Evolutionary conservation across 2,329 filamentous ascomycete genomes (phyloP).

Genomic region (Gaeumannomyces sp.): DNA sequence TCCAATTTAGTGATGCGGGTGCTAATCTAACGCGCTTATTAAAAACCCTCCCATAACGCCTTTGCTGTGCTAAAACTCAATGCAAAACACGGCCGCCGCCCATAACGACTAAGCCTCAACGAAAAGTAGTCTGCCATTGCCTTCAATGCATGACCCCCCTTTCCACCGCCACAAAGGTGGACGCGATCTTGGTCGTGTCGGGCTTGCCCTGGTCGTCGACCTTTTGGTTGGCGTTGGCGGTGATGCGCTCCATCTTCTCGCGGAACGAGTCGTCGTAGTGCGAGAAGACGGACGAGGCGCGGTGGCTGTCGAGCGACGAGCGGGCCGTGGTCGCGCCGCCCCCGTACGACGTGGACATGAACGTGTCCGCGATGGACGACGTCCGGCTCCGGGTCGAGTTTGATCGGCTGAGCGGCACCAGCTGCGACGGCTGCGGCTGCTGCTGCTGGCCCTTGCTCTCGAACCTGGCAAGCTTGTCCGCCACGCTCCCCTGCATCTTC

Average conservation of each 20-base stretch:
- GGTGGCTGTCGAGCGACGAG: not conserved
- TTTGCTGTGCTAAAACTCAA: too few species aligned
- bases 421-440: not conserved
- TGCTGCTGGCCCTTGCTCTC: not conserved
- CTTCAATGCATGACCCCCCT: too few species aligned
- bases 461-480: conserved; percentile 4
- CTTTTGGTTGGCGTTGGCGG: not conserved
- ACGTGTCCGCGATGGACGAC: too few species aligned
- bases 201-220: too few species aligned
- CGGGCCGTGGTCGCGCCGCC: not conserved
- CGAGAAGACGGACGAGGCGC: conserved; percentile 1
- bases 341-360: not conserved
- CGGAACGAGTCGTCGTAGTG: conserved; percentile 6
- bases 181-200: too few species aligned
- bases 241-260: conserved; percentile 6
- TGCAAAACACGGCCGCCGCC: too few species aligned
- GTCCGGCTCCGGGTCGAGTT: not conserved
- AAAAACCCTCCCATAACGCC: too few species aligned
- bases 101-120: too few species aligned
- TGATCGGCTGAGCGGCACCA: not conserved
- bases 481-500: conserved; percentile 3
- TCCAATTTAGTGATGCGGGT: too few species aligned
- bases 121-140: too few species aligned
- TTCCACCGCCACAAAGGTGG: too few species aligned
- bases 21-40: too few species aligned